Evolutionary conservation across 768 basidiomycete genomes (phyloP), one percentile per base, ranked within the genome.

Genomic region (Hypholoma sublateritium): DNA sequence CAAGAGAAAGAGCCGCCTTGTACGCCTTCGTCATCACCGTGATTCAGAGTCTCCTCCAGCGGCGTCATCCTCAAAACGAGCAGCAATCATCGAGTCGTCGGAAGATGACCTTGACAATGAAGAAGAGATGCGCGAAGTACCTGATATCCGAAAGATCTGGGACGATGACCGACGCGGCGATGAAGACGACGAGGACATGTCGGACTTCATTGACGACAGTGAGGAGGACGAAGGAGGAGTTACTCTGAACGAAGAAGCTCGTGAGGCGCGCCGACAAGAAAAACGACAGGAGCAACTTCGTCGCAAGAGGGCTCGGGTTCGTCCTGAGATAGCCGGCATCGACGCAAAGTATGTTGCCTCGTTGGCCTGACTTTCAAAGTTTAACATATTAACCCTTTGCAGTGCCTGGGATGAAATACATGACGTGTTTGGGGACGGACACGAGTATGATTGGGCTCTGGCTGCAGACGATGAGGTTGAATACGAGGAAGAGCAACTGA

Each of bases 361-460:
- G 16, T 28, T 39, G 47, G 16, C 37, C 57, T 44, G 48, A 17
- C 42, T 41, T n/a, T 36, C 24, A 36, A 44, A 50, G 53, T 25
- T 16, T 51, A 28, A 57, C 54, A 58, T 66, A 34, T 62, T 55
- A 62, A 34, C n/a, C 43, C 5, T 55, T 59, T 59, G 2, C 62
- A 96, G 93, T 65, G 89, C 93, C 24, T 97, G 94, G 93, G 89
- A 91, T 46, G 97, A 98, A 73, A 90, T 98, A 24, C 88, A 91
- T 59, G 95, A 93, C 57, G 93, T 98, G 1, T 99, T 99, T 62
- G 97, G 97, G 34, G 91, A 95, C 61, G 97, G 97, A 6, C 87
- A 89, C 64, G 95, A 98, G 62, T 99, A 96, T 69, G 94, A 94
- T 63, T 95, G 93, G 89, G 95, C 95, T 12, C 71, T 99, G 44